These are phyloP conservation scores for Chrysanthemum seticuspe DNA, from an alignment of 129 eudicot genomes.

Conservation along the genomic window DNA sequence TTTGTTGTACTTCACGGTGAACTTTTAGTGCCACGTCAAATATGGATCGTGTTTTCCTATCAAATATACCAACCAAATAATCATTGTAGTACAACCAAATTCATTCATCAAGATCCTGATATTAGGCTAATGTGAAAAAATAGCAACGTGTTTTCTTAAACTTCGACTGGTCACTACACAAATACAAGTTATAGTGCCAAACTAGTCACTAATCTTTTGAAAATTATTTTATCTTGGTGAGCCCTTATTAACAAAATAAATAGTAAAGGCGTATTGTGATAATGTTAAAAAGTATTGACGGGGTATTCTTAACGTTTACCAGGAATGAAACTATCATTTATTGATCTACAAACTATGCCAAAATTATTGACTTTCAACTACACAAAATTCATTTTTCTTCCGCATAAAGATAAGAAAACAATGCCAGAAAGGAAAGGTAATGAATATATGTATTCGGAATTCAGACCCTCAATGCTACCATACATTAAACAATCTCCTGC, in stretches of 20 bases:
- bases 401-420: not conserved
- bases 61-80: conserved; percentile 6
- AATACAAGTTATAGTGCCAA: no score
- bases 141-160: no score
- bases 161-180: no score
- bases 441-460: not conserved
- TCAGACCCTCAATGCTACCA: not conserved
- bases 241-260: no score
- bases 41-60: conserved; percentile 66
- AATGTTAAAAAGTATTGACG: no score
- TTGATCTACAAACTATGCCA: conserved; percentile 7
- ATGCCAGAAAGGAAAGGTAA: not conserved
- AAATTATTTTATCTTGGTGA: no score
- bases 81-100: not conserved
- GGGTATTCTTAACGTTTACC: not conserved
- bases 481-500: no score
- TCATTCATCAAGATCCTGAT: not conserved
- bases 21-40: conserved; percentile 73
- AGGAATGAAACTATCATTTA: conserved; percentile 3
- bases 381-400: not conserved
- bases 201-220: no score
- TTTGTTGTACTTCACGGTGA: conserved; percentile 71
- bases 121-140: no score
- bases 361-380: not conserved
- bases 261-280: no score